Evolutionary conservation across 108 stramenopile genomes (phyloP), one percentile per base, ranked within the genome.

Genomic region (Stephanodiscus triporus): DNA sequence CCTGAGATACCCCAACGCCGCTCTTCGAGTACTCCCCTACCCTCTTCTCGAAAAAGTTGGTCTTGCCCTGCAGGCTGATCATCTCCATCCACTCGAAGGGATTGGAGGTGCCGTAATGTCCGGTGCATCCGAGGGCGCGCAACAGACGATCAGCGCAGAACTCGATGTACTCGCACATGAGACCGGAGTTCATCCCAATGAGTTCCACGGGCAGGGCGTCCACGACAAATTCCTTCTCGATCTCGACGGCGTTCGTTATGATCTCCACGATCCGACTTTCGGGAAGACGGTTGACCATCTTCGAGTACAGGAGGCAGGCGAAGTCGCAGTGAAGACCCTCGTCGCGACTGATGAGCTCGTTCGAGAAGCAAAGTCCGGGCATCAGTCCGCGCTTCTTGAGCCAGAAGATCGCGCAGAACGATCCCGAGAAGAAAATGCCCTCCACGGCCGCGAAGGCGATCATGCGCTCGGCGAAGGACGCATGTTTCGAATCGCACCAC

Each of bases 361-460:
- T 99, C 71, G 91, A 93, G 85, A 99, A 99, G 86, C 89, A 89
- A 22, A 99, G 86, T 24, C 99, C 99, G 11, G 99, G 98, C 99
- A 99, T 99, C 51, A 99, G 88, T 45, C 98, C 98, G 16, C 99
- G 79, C 91, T 99, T 99, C 94, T 99, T 99, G 47, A 99, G 80
- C 99, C 99, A 99, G 75, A 99, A 99, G 56, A 99, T 97, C 77
- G 99, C 89, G 72, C 99, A 99, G 90, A 99, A 99, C 51, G 86
- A 86, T 34, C 99, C 98, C 10, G 87, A 89, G 83, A 99, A 99
- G 87, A 99, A 99, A 60, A 99, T 99, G 8, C 99, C 99, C 82
- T 99, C 99, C n/a, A 99, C 98, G 23, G 98, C 98, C 19, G 98
- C 97, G 81, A 99, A 99, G 76, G 98, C 98, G 51, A 99, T 86